Percentiles rank a stretch among this genome's conserved stretches.
Conservation (phyloP, 495 filamentous ascomycete genomes). For the Xylona heveae region DNA sequence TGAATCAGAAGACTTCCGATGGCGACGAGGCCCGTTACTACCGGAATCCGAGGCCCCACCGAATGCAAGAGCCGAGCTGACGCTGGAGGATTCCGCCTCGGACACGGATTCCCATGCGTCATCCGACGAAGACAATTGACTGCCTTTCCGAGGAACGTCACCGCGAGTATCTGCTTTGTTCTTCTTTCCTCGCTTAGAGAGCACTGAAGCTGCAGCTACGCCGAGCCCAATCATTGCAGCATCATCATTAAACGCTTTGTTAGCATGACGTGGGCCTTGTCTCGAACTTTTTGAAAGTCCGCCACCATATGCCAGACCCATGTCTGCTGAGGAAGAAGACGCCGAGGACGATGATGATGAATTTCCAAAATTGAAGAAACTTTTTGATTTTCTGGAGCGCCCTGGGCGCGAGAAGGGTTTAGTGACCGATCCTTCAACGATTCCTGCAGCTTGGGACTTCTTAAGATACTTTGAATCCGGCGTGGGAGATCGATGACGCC, state of each 20-base stretch:
- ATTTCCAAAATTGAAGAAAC: slow-evolving; percentile 40
- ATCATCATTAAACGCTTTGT: slow-evolving; percentile 26
- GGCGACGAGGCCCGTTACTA: too few relatives aligned
- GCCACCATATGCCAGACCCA: slow-evolving; percentile 27
- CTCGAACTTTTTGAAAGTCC: slow-evolving; percentile 16
- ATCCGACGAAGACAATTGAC: slow-evolving; percentile 13
- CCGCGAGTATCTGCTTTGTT: slow-evolving; percentile 12
- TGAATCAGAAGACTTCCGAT: too few relatives aligned
- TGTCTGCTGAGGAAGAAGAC: slow-evolving; percentile 35
- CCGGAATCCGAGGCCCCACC: too few relatives aligned
- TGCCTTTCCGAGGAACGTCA: slow-evolving; percentile 13
- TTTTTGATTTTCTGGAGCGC: slow-evolving; percentile 18
- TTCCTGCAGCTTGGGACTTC: background rate
- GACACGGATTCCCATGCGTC: slow-evolving; percentile 45
- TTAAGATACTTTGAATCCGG: background rate
- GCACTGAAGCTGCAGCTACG: slow-evolving; percentile 32
- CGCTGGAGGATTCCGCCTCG: slow-evolving; percentile 26
- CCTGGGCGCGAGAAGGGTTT: too few relatives aligned
- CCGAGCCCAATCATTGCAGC: slow-evolving; percentile 32
- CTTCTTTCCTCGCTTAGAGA: slow-evolving; percentile 18
- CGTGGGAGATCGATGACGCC: too few relatives aligned
- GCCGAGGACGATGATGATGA: too few relatives aligned
- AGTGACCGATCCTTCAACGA: background rate
- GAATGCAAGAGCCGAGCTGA: slow-evolving; percentile 34
- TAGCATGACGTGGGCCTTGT: slow-evolving; percentile 12